Base-by-base conservation (phyloP, 495 filamentous ascomycete species). In the Penicillium argentinense region DNA sequence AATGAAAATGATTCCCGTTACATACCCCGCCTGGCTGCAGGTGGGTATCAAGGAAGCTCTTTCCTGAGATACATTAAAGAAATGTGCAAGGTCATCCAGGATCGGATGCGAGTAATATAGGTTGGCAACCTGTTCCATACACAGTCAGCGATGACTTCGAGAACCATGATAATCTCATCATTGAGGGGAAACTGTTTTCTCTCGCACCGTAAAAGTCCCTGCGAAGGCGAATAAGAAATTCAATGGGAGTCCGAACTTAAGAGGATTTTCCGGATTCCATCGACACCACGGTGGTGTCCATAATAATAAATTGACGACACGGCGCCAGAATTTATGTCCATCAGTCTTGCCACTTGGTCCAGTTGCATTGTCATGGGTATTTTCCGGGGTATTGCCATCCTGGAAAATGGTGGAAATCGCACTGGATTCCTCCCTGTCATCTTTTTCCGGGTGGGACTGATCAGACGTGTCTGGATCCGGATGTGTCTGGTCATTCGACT, bases 11-110 rank as follows among this genome's bases (percentile, higher is more conserved):
- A 95, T 51, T 3, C 89, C 89, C 1, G 69, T 71, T 4, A 86
- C 87, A 67, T 95, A 95, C 4, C 89, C 89, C 4, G 86, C 86
- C 57, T 95, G 89, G 61, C 85, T 86, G 5, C 89, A 67, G 0
- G 89, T 92, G 9, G 89, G 88, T 34, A 95, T 77, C 9, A 80
- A 64, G 4, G 80, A 80, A 12, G 78, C 66, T 13, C 63, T 61
- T 53, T 83, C 79, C 38, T 82, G 75, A 12, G 67, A 73, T 28
- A 88, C 83, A 42, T 70, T 19, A 47, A 88, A 88, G 23, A 79
- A 77, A 8, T 66, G 51, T 1, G 85, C 83, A 23, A 88, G 72
- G 19, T 77, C 70, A 59, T 86, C 80, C 9, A 87, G 68, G 39
- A 88, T 80, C 1, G 85, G 82, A 41, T 88, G 84, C 32, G 77